Conservation (phyloP, 495 filamentous ascomycete species). For the Astrocystis sublimbata region DNA sequence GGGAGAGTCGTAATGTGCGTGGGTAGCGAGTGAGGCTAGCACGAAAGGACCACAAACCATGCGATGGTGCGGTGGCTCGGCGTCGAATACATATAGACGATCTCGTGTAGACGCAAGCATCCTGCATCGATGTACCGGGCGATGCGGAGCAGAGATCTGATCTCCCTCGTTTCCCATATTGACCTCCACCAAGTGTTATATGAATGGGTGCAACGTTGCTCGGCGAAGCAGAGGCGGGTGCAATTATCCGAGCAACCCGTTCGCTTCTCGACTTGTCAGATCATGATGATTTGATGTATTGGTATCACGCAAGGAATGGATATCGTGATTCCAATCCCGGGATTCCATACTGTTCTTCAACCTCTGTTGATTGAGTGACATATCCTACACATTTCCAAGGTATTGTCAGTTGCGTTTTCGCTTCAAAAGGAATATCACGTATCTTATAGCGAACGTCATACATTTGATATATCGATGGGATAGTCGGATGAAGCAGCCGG, state of each 20-base stretch:
- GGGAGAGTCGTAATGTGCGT: background rate
- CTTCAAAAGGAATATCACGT: too few relatives aligned
- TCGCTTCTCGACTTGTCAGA: background rate
- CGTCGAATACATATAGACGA: conserved; percentile 14
- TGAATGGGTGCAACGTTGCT: conserved; percentile 7
- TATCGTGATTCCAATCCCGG: too few relatives aligned
- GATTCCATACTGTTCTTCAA: background rate
- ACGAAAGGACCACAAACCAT: background rate
- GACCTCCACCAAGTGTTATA: conserved; percentile 4
- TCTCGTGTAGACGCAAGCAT: background rate
- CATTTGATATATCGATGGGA: background rate
- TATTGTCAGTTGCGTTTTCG: too few relatives aligned
- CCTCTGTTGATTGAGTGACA: too few relatives aligned
- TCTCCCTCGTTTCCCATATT: too few relatives aligned
- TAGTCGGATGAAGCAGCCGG: too few relatives aligned
- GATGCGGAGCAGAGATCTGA: conserved; percentile 7
- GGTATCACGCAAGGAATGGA: background rate
- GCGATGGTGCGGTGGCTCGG: conserved; percentile 3
- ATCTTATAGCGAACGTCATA: too few relatives aligned
- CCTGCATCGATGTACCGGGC: conserved; percentile 1
- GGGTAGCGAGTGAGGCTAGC: background rate
- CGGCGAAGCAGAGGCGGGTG: background rate
- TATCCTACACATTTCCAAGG: too few relatives aligned
- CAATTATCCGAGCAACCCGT: too few relatives aligned
- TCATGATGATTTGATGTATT: background rate